phyloP scores from a whole-genome alignment of 495 filamentous ascomycete genomes.

The Lepraria neglecta region DNA sequence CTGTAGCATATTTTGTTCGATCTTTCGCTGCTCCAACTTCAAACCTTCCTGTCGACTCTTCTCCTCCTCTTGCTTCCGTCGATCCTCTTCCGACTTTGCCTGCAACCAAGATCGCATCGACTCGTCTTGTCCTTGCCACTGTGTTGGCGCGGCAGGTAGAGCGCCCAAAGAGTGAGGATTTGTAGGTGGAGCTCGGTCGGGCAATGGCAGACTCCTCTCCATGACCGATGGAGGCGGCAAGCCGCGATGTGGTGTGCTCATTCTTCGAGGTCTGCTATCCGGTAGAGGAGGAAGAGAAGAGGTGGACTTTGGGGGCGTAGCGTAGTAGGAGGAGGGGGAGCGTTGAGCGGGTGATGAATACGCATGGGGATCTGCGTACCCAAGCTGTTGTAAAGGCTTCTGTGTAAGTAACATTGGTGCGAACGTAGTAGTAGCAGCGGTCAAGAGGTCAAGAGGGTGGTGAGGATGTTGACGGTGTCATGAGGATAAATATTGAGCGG shows the following conservation, averaged over 20 bases:
- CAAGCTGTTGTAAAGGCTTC: slow-evolving; percentile 38
- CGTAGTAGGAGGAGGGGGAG: slow-evolving; percentile 35
- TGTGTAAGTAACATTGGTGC: slow-evolving; percentile 41
- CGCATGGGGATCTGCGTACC: slow-evolving; percentile 39
- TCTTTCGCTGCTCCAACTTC: slow-evolving; percentile 70
- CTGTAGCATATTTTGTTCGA: slow-evolving; percentile 77
- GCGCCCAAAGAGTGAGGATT: slow-evolving; percentile 44
- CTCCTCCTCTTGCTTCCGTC: slow-evolving; percentile 79
- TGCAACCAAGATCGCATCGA: slow-evolving; percentile 74
- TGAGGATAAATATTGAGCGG: slow-evolving; percentile 13
- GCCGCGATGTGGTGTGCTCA: slow-evolving; percentile 37
- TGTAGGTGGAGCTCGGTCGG: slow-evolving; percentile 33
- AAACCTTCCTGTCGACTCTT: slow-evolving; percentile 74
- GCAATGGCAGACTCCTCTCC: slow-evolving; percentile 29
- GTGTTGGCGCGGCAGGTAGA: slow-evolving; percentile 62
- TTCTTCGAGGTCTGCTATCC: slow-evolving; percentile 27
- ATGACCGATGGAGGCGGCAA: slow-evolving; percentile 37
- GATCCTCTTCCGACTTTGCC: slow-evolving; percentile 81
- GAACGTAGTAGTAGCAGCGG: neutral
- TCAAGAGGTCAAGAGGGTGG: neutral
- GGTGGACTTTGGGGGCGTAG: slow-evolving; percentile 27
- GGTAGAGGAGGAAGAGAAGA: slow-evolving; percentile 24
- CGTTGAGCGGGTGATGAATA: slow-evolving; percentile 35
- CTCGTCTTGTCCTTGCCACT: slow-evolving; percentile 71
- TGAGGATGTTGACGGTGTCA: neutral